Base-by-base conservation (phyloP, 2,329 filamentous ascomycete species). In the Pseudopyrenochaeta lycopersici region DNA sequence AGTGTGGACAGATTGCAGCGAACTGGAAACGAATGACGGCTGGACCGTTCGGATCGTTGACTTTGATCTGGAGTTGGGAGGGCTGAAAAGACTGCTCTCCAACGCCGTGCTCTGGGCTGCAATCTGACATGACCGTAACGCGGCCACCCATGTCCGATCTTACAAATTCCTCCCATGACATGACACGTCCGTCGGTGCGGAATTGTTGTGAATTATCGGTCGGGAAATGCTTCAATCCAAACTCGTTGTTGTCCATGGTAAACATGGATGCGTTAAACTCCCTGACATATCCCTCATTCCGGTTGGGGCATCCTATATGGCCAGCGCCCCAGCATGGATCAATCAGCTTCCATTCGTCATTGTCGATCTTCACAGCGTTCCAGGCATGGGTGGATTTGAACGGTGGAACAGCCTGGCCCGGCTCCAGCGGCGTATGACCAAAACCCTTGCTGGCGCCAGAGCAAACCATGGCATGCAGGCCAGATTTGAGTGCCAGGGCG, bases 241-340 rank as follows among this genome's bases (percentile, higher is more conserved):
- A 97, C 27, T 90, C 84, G 48, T 94, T 89, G 70, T 97, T 97
- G 5, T 80, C 75, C 73, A 83, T 82, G 21, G 80, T 83, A 69
- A 89, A 89, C 58, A 78, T 49, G n/a, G 60, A 59, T 7, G 69
- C 85, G 1, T 80, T 83, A 73, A 97, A 96, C 2, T 80, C 72
- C 63, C 89, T 84, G 38, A 84, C 84, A 77, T 92, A 98, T 47
- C 64, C 63, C 53, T 66, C 62, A 30, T 63, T 62, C 31, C 53
- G 58, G 11, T 58, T 59, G 21, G 49, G 59, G 23, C 63, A 67
- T 4, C 67, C 63, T 7, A 96, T 76, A 57, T 85, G 81, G 1
- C 94, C 94, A 0, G 94, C 91, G 33, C 95, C 95, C 95, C 95
- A 99, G 72, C 94, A 98, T 0, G 90, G 77, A 68, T 99, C 95